A percentile compares a stretch with the other conserved stretches of the same genome.
These are phyloP conservation scores for Monilinia laxa DNA, from an alignment of 2,329 filamentous ascomycete species.

Conservation along the genomic window DNA sequence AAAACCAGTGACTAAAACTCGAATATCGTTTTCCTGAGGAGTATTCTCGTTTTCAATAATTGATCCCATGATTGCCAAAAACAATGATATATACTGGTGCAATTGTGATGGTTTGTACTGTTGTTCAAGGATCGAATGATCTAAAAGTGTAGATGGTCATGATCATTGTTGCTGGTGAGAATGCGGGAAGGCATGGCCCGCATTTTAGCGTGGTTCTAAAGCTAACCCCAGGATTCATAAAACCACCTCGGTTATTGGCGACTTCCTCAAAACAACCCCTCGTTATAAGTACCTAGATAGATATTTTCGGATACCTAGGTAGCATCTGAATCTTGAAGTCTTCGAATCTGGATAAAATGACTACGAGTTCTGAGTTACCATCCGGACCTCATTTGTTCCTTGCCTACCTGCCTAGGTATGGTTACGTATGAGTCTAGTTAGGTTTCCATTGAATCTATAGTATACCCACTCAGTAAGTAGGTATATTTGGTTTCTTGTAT, in stretches of 20 bases:
- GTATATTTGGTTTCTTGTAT: neutral
- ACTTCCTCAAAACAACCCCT: neutral
- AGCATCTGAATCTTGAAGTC: too few species aligned
- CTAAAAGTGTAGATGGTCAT: neutral
- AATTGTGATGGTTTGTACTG: constrained; percentile 25
- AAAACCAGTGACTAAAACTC: constrained; percentile 62
- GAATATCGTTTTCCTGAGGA: constrained; percentile 50
- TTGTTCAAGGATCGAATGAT: constrained; percentile 23
- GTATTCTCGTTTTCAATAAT: constrained; percentile 6
- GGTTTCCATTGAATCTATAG: neutral
- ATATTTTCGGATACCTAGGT: too few species aligned
- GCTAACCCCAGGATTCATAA: neutral
- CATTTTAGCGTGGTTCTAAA: neutral
- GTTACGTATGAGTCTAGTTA: neutral
- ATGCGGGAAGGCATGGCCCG: constrained; percentile 7
- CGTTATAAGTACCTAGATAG: neutral
- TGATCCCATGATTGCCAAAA: constrained; percentile 38
- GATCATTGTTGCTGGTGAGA: neutral
- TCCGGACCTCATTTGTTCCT: neutral
- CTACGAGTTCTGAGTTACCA: neutral
- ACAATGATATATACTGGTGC: neutral
- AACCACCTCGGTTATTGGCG: neutral
- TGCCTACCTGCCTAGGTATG: neutral
- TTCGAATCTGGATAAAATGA: neutral
- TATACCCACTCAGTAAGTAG: too few species aligned